Conservation (phyloP, 805 yeast species). For the Hanseniaspora pseudoguilliermondii region DNA sequence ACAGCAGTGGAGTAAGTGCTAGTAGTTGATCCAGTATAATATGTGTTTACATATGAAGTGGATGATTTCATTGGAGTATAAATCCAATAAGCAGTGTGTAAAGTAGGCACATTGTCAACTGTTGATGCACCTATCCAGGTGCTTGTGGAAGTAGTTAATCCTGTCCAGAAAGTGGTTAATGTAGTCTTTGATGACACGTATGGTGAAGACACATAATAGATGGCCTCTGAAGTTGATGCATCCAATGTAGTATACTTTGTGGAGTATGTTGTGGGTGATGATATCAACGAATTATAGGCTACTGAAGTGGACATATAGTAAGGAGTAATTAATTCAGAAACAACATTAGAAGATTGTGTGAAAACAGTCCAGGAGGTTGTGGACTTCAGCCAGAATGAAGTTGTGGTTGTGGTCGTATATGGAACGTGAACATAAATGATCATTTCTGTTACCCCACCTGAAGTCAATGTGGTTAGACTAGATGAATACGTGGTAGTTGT, state of each 20-base stretch:
- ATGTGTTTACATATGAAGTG: neutral
- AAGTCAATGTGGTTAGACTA: neutral
- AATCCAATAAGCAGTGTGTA: constrained; percentile 12
- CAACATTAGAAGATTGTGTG: neutral
- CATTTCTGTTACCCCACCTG: constrained; percentile 12
- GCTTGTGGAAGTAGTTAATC: neutral
- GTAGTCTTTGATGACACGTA: neutral
- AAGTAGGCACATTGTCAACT: neutral
- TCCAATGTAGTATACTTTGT: neutral
- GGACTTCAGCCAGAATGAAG: constrained; percentile 2
- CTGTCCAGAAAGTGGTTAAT: constrained; percentile 1
- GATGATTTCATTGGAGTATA: constrained; percentile 13
- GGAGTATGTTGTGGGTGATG: constrained; percentile 3
- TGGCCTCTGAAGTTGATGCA: constrained; percentile 2
- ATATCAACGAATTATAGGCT: neutral
- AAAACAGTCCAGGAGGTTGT: constrained; percentile 6
- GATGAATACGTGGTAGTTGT: constrained; percentile 3
- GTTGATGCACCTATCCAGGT: constrained; percentile 4
- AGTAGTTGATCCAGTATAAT: constrained; percentile 9
- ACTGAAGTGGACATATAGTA: neutral
- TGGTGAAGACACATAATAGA: constrained; percentile 8
- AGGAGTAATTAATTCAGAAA: constrained; percentile 5
- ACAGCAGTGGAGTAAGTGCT: constrained; percentile 9
- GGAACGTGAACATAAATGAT: constrained; percentile 11
- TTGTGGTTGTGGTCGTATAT: neutral